phyloP scores from a whole-genome alignment of 2,329 filamentous ascomycete genomes.

The Ophiocordyceps australis region DNA sequence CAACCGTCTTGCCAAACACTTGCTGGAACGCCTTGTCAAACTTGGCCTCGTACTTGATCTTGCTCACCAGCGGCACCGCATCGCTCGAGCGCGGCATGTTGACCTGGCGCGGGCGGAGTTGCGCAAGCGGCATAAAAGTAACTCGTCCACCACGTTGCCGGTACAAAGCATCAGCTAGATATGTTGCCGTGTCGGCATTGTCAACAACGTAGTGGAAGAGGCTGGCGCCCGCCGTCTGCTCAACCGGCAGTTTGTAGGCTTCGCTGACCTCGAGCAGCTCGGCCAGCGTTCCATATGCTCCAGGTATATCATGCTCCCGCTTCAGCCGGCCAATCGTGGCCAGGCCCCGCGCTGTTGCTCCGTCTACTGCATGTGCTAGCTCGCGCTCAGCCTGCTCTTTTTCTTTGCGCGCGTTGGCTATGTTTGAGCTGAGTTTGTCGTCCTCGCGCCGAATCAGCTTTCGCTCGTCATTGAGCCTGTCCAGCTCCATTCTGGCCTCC shows the following conservation, averaged over 20 bases:
- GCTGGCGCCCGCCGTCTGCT: constrained; percentile 82
- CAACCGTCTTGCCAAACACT: constrained; percentile 88
- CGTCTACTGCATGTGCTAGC: constrained; percentile 74
- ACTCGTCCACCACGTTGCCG: constrained; percentile 68
- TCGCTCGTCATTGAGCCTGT: constrained; percentile 68
- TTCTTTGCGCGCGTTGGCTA: constrained; percentile 59
- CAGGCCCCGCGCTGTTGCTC: constrained; percentile 69
- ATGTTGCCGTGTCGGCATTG: constrained; percentile 70
- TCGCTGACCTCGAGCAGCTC: constrained; percentile 83
- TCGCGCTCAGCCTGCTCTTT: constrained; percentile 59
- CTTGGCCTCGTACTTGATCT: constrained; percentile 57
- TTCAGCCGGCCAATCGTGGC: constrained; percentile 75
- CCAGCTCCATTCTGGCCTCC: constrained; percentile 58
- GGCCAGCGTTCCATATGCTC: constrained; percentile 81
- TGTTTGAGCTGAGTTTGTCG: constrained; percentile 64
- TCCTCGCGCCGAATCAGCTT: constrained; percentile 81
- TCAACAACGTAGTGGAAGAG: constrained; percentile 96
- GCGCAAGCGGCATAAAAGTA: constrained; percentile 86
- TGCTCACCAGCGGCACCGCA: constrained; percentile 71
- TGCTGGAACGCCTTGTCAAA: constrained; percentile 83
- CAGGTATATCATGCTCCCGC: constrained; percentile 58
- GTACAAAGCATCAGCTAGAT: constrained; percentile 62
- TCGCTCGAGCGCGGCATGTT: constrained; percentile 78
- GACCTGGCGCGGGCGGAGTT: constrained; percentile 49
- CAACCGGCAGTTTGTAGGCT: constrained; percentile 71